Conservation (phyloP, 768 basidiomycete species). For the Hydnum rufescens region DNA sequence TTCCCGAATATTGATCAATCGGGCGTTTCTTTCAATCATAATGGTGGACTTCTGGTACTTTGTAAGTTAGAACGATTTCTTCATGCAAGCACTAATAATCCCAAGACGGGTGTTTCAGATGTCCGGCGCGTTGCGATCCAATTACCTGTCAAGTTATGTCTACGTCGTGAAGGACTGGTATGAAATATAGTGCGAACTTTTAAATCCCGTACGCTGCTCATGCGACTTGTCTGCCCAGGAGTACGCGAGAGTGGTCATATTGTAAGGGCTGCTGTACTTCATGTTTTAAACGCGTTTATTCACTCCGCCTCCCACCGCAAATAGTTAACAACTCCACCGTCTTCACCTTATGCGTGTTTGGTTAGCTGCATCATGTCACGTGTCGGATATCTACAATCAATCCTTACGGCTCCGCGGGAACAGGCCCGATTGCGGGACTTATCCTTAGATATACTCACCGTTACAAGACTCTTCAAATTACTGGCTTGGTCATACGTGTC, state of each 20-base stretch:
- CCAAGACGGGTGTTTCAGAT: not conserved
- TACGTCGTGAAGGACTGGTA: not conserved
- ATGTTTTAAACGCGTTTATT: not conserved
- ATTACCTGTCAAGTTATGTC: not conserved
- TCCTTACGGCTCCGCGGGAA: no score
- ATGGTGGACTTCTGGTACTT: not conserved
- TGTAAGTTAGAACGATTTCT: not conserved
- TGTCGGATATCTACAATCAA: no score
- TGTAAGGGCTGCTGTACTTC: not conserved
- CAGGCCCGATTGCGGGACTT: not conserved
- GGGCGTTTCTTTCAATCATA: constrained; percentile 17
- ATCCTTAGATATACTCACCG: not conserved
- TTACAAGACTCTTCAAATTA: not conserved
- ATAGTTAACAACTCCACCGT: not conserved
- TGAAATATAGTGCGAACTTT: not conserved
- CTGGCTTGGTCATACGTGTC: not conserved
- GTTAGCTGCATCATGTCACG: no score
- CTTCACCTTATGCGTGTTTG: not conserved
- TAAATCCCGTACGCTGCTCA: not conserved
- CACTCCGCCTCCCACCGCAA: no score
- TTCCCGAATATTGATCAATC: constrained; percentile 34
- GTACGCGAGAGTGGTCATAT: not conserved
- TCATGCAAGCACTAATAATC: no score
- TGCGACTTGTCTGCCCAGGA: not conserved
- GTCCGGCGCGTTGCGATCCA: not conserved